Evolutionary conservation across 768 basidiomycete species (phyloP), one percentile per base, ranked within the genome.

Genomic region (Pisolithus orientalis): DNA sequence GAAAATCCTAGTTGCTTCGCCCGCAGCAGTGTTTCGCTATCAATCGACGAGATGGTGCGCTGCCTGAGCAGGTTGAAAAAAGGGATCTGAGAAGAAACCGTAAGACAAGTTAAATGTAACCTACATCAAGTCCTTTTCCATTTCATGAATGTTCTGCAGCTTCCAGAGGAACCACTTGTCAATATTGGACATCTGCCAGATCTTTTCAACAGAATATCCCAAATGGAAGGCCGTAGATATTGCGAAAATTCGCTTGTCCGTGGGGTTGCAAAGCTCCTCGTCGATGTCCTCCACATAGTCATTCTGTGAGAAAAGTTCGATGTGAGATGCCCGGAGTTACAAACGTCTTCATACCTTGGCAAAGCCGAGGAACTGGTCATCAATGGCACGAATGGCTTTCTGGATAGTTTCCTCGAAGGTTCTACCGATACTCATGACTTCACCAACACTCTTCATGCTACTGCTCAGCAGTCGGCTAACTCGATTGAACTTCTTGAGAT

Each of bases 401-500:
- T 98, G 95, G 51, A 98, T 87, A 1, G 94, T 97, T 76, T 99
- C 95, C 68, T 98, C 95, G 63, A 99, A 99, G 1, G 96, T 99
- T 59, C 96, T 87, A 37, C 96, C 96, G 61, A 99, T 97, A 59
- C 95, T 95, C 96, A 99, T 99, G 65, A 99, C 95, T 70, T 99
- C 96, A 50, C 96, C 96, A 50, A 99, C 96, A 14, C 91, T 94
- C 72, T 99, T 99, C 96, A 99, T 98, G 16, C 95, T 83, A 3
- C 96, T 49, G 98, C 84, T 65, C 92, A 85, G 57, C 95, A 86
- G 65, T 95, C 85, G 53, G 98, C 96, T 63, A 95, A 90, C 46
- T n/a, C 46, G 21, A 87, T 32, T 88, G 77, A 99, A 98, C 71
- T 99, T 99, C 58, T 94, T 94, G 51, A 99, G 76, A 73, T 99